Base-by-base conservation (phyloP, 306 rosid species). In the Potentilla sterilis region DNA sequence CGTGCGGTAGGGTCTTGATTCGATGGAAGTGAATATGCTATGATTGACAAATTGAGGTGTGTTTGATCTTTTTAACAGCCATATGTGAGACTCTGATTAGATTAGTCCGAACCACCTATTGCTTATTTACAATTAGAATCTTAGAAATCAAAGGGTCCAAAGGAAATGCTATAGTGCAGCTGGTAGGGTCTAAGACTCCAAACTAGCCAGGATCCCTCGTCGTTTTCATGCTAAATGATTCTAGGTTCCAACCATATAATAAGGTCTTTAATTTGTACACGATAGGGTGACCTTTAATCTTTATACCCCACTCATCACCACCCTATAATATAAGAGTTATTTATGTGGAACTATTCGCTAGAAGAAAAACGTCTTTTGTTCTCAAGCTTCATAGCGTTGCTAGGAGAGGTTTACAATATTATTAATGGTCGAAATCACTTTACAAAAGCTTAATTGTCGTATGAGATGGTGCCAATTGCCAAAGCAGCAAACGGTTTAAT, bases 251-350 rank as follows among this genome's bases (percentile, higher is more conserved):
- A 18, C 35, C 32, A 71, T 32, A 34, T 46, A 61, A 37, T 7
- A 15, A 35, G 47, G 14, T 37, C 46, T 8, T 64, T 38, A 8
- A 11, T 32, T 13, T 12, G 48, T 41, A 47, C 4, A 47, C 4
- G 42, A 47, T n/a, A 76, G 77, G 66, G 73, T 59, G 67, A 49
- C 81, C 77, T 76, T 38, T 38, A 7, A 37, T 37, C 46, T 64
- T 79, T 83, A 83, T 72, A 49, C 73, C 69, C 79, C 67, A 79
- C 83, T 67, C 74, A 76, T 73, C 69, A 67, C 80, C 73, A 34
- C 77, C 69, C 67, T 65, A 48, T 48, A 22, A 47, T 70, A 80
- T 9, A 69, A 88, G 78, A 74, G 51, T 63, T 11, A 37, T 37
- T 0, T 43, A 51, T 69, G 57, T 76, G 77, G 83, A 75, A 74